Conservation (phyloP, 495 filamentous ascomycete genomes). For the Ascodesmis nigricans region DNA sequence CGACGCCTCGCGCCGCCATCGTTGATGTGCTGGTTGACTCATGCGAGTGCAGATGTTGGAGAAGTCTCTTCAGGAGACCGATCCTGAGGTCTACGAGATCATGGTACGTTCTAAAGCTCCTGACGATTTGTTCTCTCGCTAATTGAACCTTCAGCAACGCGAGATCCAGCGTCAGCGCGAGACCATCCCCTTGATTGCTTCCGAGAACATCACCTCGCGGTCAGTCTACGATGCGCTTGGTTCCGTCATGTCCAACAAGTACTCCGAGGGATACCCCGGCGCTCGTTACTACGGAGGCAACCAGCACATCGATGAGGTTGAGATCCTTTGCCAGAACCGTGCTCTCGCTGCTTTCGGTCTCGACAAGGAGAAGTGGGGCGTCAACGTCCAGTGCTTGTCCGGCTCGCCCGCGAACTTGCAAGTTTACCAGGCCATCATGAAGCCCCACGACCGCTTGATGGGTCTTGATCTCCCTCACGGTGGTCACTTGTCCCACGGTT, state of each 20-base stretch:
- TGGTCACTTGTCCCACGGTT: conserved; percentile 93
- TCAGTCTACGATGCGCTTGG: conserved; percentile 78
- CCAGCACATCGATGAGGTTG: conserved; percentile 92
- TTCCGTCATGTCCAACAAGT: conserved; percentile 93
- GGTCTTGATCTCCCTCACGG: conserved; percentile 93
- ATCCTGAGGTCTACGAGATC: conserved; percentile 80
- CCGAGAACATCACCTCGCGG: conserved; percentile 73
- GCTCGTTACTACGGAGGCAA: conserved; percentile 99
- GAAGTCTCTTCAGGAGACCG: conserved; percentile 57
- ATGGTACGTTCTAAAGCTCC: conserved; percentile 42
- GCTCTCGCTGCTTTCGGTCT: conserved; percentile 82
- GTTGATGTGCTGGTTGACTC: too few species aligned
- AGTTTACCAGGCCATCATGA: conserved; percentile 98
- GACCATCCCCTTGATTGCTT: conserved; percentile 94
- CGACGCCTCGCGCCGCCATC: too few species aligned
- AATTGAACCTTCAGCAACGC: conserved; percentile 39
- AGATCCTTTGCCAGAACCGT: conserved; percentile 87
- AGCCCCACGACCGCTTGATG: conserved; percentile 89
- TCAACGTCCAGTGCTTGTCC: conserved; percentile 92
- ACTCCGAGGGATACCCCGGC: conserved; percentile 95
- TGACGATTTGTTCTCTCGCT: conserved; percentile 6
- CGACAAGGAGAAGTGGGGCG: conserved; percentile 78
- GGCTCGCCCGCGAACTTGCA: conserved; percentile 91
- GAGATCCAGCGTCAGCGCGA: conserved; percentile 96
- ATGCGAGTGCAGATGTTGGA: conserved; percentile 89